Base-by-base conservation (phyloP, 2,329 filamentous ascomycete genomes). In the Cladosporium sphaerospermum region DNA sequence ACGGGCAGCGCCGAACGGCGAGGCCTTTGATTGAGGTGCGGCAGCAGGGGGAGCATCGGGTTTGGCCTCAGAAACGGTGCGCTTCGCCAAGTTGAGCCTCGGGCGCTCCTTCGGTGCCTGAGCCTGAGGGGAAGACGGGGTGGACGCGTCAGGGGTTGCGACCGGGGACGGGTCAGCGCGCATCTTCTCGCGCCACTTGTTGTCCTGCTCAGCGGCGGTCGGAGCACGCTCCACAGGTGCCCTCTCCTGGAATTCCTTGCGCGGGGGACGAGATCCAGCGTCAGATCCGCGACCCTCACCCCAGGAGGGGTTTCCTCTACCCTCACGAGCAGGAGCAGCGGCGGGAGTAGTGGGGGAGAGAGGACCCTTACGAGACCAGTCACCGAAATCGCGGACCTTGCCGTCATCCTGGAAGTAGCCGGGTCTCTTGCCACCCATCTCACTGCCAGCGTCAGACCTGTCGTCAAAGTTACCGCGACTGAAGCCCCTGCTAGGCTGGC, bases 311-410 rank as follows among this genome's bases (percentile, higher is more conserved):
- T 89, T 89, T 41, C 83, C 77, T 54, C 82, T 81, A 52, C 79
- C 79, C 61, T 83, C 82, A 56, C 82, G 71, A 19, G 65, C 56
- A 11, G 71, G 67, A 39, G 69, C 62, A 13, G 69, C 69, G 33
- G 73, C 70, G 31, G 74, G 69, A 19, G 77, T 61, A 74, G 77
- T 72, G 18, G 92, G 89, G 40, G 92, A 88, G 53, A 97, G 78
- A 36, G 93, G 93, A 10, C 93, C 93, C 68, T 88, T 93, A 63
- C 93, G 88, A 73, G 96, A 92, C 93, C 93, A 99, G 71, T 89
- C 95, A 61, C 82, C 80, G 60, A 93, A 86, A 68, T 95, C 88
- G 54, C 89, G 84, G 53, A 83, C 73, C 69, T 88, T 91, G 61
- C 86, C 86, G 68, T 92, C 89, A 49, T 77, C 75, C 57, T 86